phyloP scores from a whole-genome alignment of 768 basidiomycete genomes.

The Coprinopsis sp. region DNA sequence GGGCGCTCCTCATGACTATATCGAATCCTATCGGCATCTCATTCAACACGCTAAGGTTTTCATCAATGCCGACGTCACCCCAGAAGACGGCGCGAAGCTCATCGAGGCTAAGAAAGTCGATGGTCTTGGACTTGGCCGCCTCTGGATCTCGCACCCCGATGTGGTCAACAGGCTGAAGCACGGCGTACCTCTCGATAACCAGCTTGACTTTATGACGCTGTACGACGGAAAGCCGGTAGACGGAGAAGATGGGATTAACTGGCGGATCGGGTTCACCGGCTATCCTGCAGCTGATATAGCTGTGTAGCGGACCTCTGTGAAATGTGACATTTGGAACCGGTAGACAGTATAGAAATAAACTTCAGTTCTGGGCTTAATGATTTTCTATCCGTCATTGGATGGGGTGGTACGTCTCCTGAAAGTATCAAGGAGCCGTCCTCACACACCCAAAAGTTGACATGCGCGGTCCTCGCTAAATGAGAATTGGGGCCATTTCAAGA shows the following conservation, averaged over 20 bases:
- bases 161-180: conserved; percentile 31
- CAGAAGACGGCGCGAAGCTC: conserved; percentile 34
- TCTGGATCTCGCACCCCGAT: conserved; percentile 38
- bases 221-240: conserved; percentile 22
- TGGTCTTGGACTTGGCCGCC: conserved; percentile 33
- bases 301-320: too few species aligned
- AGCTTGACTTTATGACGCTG: conserved; percentile 23
- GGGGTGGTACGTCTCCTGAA: too few species aligned
- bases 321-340: too few species aligned
- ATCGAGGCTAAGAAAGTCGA: conserved; percentile 31
- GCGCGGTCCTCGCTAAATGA: too few species aligned
- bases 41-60: conserved; percentile 35
- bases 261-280: conserved; percentile 32
- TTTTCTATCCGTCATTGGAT: too few species aligned
- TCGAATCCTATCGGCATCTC: conserved; percentile 30
- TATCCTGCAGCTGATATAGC: conserved; percentile 30
- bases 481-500: too few species aligned
- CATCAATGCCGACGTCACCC: conserved; percentile 33
- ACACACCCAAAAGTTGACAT: too few species aligned
- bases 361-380: too few species aligned
- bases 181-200: conserved; percentile 32
- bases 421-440: too few species aligned
- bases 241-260: conserved; percentile 20
- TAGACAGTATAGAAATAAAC: too few species aligned
- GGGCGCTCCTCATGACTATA: conserved; percentile 34